Evolutionary conservation across 1,139 yeast species (phyloP).

Genomic region (Geotrichum restrictum): DNA sequence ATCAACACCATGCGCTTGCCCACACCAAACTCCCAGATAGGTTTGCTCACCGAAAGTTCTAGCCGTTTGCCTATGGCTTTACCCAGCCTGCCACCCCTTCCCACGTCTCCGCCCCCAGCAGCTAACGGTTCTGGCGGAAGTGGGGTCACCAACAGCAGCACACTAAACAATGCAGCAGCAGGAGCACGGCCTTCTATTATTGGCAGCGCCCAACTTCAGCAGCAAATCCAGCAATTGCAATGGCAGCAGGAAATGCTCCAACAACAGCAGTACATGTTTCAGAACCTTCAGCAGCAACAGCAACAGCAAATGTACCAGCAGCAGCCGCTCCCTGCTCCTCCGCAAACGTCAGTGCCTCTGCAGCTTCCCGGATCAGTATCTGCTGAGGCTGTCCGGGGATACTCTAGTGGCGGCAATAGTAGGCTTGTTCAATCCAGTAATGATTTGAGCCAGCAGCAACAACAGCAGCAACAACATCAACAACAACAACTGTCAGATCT

Average conservation of each 20-base stretch:
- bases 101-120: not conserved
- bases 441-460: not conserved
- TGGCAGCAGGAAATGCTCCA: constrained; percentile 20
- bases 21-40: constrained; percentile 15
- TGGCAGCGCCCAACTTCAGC: constrained; percentile 14
- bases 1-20: constrained; percentile 1
- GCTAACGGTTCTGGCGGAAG: no score
- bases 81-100: constrained; percentile 14
- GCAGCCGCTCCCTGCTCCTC: not conserved
- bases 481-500: not conserved
- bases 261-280: constrained; percentile 16
- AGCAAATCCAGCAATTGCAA: constrained; percentile 18
- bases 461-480: not conserved
- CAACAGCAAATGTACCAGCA: constrained; percentile 1
- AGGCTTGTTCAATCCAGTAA: no score
- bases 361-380: not conserved
- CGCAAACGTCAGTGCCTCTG: not conserved
- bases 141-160: no score
- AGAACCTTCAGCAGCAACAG: constrained; percentile 11
- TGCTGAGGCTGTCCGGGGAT: not conserved
- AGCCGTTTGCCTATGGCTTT: constrained; percentile 5
- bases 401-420: no score
- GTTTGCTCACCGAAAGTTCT: constrained; percentile 9
- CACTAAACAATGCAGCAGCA: not conserved
- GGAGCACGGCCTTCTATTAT: not conserved